These are phyloP conservation scores for Backusella westeae DNA, from an alignment of 192 early-diverging fungal species.

Conservation along the genomic window DNA sequence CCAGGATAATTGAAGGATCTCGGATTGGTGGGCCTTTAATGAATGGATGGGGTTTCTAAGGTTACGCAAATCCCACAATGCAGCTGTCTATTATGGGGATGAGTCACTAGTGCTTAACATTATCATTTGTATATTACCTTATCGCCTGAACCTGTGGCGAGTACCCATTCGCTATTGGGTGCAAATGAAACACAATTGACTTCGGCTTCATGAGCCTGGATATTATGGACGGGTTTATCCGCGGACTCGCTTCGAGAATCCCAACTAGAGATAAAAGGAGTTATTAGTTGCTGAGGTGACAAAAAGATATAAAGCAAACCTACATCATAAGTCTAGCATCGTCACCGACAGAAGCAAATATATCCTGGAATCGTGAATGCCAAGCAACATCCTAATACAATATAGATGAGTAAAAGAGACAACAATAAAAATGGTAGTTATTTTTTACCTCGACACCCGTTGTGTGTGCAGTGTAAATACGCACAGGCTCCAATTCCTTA, in stretches of 20 bases:
- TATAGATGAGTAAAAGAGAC: not conserved
- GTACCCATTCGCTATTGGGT: slow-evolving; percentile 82
- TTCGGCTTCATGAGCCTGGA: slow-evolving; percentile 87
- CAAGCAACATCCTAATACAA: slow-evolving; percentile 83
- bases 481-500: slow-evolving; percentile 69
- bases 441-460: slow-evolving; percentile 78
- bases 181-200: slow-evolving; percentile 96
- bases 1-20: slow-evolving; percentile 93
- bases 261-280: slow-evolving; percentile 59
- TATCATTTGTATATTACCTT: slow-evolving; percentile 43
- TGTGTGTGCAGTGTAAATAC: slow-evolving; percentile 82
- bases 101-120: not conserved
- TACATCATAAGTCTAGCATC: slow-evolving; percentile 91
- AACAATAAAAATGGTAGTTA: not conserved
- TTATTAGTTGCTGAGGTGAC: not conserved
- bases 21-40: slow-evolving; percentile 90
- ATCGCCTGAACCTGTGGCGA: slow-evolving; percentile 95
- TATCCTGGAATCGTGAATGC: slow-evolving; percentile 75
- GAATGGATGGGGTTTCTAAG: slow-evolving; percentile 81
- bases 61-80: slow-evolving; percentile 96
- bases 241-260: slow-evolving; percentile 73
- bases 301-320: not conserved
- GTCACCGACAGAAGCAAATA: slow-evolving; percentile 97
- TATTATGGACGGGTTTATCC: slow-evolving; percentile 65
- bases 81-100: slow-evolving; percentile 62